These are phyloP conservation scores for Boletus hoseneyae DNA, from an alignment of 1,284 basidiomycete genomes.

Conservation along the genomic window DNA sequence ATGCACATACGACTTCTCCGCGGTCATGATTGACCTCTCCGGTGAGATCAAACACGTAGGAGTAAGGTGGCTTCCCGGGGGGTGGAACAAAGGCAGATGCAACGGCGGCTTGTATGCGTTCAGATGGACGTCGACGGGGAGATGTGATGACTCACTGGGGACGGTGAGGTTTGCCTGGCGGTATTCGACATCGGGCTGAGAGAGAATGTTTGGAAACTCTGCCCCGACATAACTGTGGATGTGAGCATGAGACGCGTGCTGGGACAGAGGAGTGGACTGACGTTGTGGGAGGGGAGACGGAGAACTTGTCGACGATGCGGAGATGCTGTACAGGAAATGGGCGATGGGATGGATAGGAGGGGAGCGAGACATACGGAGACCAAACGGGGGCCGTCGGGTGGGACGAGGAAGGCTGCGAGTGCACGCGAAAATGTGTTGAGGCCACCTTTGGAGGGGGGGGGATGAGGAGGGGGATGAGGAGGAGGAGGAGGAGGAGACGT, in stretches of 20 bases:
- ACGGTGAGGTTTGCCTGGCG: slow-evolving; percentile 79
- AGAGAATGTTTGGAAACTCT: slow-evolving; percentile 68
- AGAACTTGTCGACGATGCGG: slow-evolving; percentile 84
- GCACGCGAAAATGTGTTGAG: slow-evolving; percentile 72
- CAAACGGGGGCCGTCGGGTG: slow-evolving; percentile 58
- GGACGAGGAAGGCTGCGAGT: slow-evolving; percentile 61
- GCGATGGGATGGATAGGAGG: slow-evolving; percentile 2
- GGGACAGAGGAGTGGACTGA: slow-evolving; percentile 38
- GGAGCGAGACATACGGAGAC: slow-evolving; percentile 58
- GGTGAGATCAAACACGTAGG: slow-evolving; percentile 78
- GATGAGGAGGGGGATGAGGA: background rate
- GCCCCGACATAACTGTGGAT: slow-evolving; percentile 70
- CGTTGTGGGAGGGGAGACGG: slow-evolving; percentile 83
- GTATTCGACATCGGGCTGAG: slow-evolving; percentile 72
- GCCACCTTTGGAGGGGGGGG: slow-evolving; percentile 49
- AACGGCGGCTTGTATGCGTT: slow-evolving; percentile 51
- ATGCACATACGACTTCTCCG: slow-evolving; percentile 60
- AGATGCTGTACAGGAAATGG: slow-evolving; percentile 46
- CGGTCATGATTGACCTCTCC: slow-evolving; percentile 80
- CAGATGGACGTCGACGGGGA: slow-evolving; percentile 4
- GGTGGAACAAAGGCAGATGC: slow-evolving; percentile 65
- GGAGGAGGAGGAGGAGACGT: background rate
- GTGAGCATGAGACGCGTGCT: slow-evolving; percentile 9
- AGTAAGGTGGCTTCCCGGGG: slow-evolving; percentile 59
- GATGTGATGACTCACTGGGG: slow-evolving; percentile 45